Evolutionary conservation across 352 stramenopile species (phyloP), one percentile per base, ranked within the genome.

Genomic region (Phytophthora citrophthora): DNA sequence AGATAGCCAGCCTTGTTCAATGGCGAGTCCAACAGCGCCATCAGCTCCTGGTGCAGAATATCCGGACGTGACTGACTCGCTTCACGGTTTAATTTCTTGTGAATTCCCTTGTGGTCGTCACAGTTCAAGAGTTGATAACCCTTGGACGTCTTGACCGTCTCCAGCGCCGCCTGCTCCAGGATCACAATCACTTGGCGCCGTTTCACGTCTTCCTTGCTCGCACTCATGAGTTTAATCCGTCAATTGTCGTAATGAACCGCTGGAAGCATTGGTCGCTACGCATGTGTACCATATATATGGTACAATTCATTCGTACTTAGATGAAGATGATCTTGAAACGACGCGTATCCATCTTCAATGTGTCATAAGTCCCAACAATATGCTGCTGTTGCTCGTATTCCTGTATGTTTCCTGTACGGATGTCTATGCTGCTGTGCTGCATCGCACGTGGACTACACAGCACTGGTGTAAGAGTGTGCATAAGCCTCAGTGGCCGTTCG

Each of bases 121-220:
- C 97, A 99, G 86, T 99, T 99, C 36, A 99, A 90, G 58, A 99
- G 84, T 81, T 99, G 96, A 73, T 99, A 99, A 47, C 98, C 93
- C 65, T 98, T 98, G 52, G 95, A 97, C 39, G 98, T 99, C 87
- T 99, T 99, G 31, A 99, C 97, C 26, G 97, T 99, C 88, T 99
- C 98, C 34, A 99, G 86, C 47, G 89, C 94, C 36, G 98, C 98
- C 75, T 99, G 92, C 79, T 99, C 97, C 46, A 99, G 83, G 54
- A 99, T 91, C 38, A 99, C 85, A 58, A 99, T 98, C 61, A 99
- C 87, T 64, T 98, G 88, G 13, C 86, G 86, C 56, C 86, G 79
- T 65, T 94, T 89, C 54, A 88, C 77, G 59, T 94, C 86, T 23
- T 90, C 83, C 44, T 89, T 89, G 44, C 39, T 79, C 18, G 58